These are phyloP conservation scores for Yarrowia sp. DNA, from an alignment of 805 yeast species.

Conservation along the genomic window DNA sequence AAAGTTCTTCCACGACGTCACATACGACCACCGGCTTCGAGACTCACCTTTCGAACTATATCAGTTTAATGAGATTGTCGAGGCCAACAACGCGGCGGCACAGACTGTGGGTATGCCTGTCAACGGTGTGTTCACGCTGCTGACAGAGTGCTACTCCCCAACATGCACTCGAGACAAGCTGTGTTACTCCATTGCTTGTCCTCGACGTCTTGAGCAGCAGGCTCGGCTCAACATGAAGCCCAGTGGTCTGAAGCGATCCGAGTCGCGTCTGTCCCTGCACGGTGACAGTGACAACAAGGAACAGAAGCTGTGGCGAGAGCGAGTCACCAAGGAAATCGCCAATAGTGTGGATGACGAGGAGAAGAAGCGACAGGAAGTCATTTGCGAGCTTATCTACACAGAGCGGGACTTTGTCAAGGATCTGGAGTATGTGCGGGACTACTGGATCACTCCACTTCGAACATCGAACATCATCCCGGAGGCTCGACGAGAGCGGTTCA, in stretches of 20 bases:
- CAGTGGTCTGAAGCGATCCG: constrained; percentile 69
- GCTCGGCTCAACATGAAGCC: constrained; percentile 87
- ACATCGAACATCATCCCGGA: constrained; percentile 86
- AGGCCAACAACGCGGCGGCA: constrained; percentile 5
- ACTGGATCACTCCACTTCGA: constrained; percentile 86
- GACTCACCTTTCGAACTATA: constrained; percentile 86
- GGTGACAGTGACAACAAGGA: constrained; percentile 64
- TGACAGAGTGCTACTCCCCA: constrained; percentile 95
- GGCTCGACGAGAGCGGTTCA: constrained; percentile 83
- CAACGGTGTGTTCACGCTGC: constrained; percentile 87
- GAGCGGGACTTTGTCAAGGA: constrained; percentile 95
- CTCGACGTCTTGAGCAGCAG: constrained; percentile 91
- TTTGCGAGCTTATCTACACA: constrained; percentile 88
- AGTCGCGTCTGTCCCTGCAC: constrained; percentile 60
- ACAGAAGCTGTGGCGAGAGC: constrained; percentile 87
- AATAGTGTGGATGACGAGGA: constrained; percentile 79
- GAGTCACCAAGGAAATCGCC: constrained; percentile 76
- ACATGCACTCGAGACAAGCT: constrained; percentile 85
- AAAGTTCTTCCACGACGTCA: constrained; percentile 89
- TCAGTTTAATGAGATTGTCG: constrained; percentile 49
- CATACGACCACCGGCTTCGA: constrained; percentile 87
- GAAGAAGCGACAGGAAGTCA: constrained; percentile 89
- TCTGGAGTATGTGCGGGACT: constrained; percentile 86
- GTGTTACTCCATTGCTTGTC: constrained; percentile 95
- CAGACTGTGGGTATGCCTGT: constrained; percentile 41